Base-by-base conservation (phyloP, 257 asterid genomes). In the Gentiana dahurica region DNA sequence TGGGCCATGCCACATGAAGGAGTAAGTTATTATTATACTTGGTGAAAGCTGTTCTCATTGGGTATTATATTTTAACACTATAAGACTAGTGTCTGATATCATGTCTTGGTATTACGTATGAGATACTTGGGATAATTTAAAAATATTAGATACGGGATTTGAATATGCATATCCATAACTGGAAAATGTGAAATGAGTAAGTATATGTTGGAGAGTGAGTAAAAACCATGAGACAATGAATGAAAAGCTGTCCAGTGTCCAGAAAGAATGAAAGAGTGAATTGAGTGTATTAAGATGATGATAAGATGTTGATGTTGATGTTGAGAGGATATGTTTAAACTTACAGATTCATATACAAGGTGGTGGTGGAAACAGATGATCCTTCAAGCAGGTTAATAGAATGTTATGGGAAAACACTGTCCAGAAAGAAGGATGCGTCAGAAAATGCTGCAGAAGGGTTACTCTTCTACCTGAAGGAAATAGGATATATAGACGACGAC, bases 381-480 rank as follows among this genome's bases (percentile, higher is more conserved):
- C 37, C 55, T 43, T 64, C 63, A 36, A 37, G 61, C 5, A 77
- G 67, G 71, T 55, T 47, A 39, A 33, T 85, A 39, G 97, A 88
- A 72, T 74, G 77, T 53, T 73, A 71, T 45, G 99, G 99, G 53
- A 84, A 74, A 53, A 68, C 81, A 55, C 73, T 59, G 58, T 12
- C 60, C 24, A 85, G 63, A 68, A 92, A 81, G 80, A 88, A 83
- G 69, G 95, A 85, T 39, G 97, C 97, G 3, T 73, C 94, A 5
- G 91, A 88, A 68, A 70, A 58, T 43, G 95, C 99, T 33, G 97
- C 99, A 13, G 72, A 75, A 53, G 97, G 85, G 38, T 89, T 82
- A 6, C 79, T 92, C 49, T 87, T 95, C 94, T 83, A 55, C 78
- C 65, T 92, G 51, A 70, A 75, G 66, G 64, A 68, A 12, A 77